phyloP scores from a whole-genome alignment of 108 stramenopile species.

The Thalassiosira profunda region DNA sequence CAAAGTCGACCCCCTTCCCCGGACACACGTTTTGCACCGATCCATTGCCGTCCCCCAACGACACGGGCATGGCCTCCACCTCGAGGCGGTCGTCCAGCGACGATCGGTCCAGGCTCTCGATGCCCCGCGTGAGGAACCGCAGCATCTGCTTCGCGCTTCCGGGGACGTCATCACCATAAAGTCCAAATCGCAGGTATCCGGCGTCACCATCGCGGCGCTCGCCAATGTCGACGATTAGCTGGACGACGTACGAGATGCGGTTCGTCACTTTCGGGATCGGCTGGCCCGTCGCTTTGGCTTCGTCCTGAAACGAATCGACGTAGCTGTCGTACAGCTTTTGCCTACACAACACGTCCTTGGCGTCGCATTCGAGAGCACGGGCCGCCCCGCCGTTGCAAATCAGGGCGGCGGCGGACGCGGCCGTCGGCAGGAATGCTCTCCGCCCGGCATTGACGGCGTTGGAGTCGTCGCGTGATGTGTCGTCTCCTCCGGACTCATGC shows the following conservation, averaged over 20 bases:
- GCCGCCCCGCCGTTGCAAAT: too few species aligned
- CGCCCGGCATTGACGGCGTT: too few species aligned
- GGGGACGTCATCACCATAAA: conserved; percentile 59
- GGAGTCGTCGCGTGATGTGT: too few species aligned
- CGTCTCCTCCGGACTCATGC: too few species aligned
- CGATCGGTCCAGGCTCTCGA: conserved; percentile 38
- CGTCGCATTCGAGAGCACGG: too few species aligned
- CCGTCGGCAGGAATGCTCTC: too few species aligned
- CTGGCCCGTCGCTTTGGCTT: background rate
- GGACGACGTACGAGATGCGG: background rate
- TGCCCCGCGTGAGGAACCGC: conserved; percentile 45
- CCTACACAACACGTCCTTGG: background rate
- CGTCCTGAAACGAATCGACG: background rate
- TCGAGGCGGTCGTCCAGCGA: conserved; percentile 60
- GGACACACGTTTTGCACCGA: conserved; percentile 54
- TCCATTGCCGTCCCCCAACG: conserved; percentile 9
- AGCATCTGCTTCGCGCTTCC: conserved; percentile 39
- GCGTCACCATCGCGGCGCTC: conserved; percentile 17
- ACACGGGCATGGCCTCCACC: background rate
- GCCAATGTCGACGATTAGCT: background rate
- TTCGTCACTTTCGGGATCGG: background rate
- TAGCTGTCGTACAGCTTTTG: background rate
- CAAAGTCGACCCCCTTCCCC: conserved; percentile 55
- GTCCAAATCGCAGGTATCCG: conserved; percentile 51
- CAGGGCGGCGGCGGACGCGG: too few species aligned